Evolutionary conservation across 2,329 filamentous ascomycete species (phyloP), one percentile per base, ranked within the genome.

Genomic region (Dactylonectria macrodidyma): DNA sequence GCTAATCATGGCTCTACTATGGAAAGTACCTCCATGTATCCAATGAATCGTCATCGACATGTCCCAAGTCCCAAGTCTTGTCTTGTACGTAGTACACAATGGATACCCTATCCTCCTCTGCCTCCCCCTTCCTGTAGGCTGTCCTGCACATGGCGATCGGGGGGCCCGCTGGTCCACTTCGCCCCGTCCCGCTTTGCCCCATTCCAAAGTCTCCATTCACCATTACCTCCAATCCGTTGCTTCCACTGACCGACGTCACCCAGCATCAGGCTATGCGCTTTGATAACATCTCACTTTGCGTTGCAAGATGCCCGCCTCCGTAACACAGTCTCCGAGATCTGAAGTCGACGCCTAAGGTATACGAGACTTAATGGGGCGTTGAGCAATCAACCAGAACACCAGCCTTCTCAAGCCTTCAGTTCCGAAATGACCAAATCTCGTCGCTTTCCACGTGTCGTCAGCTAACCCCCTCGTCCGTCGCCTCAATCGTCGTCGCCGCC

Each of bases 401-500:
- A 62, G 47, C 55, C 48, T 38, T 33, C 24, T 44, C 41, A 58
- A 59, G 44, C 55, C 24, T 62, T n/a, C 55, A 36, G 57, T 60
- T 66, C 63, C 51, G 55, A 62, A 62, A 62, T 68, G 59, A 65
- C 24, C 62, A 57, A 65, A 66, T 62, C 59, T 65, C 54, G 22
- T 36, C 26, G 54, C 59, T 48, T 36, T 8, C 55, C 33, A 58
- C 44, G 38, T 41, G 56, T 52, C 30, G 33, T 33, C 30, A 46
- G 12, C n/a, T 34, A 19, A 51, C 44, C 55, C 38, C 51, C 24
- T 59, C 59, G 34, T 9, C 9, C 8, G 12, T 54, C 41, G 51
- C 54, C 48, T 70, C 71, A 81, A 41, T 82, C 80, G 19, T 86
- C 85, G 63, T 85, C 83, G 2, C 81, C 83, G 2, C 81, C 81